Evolutionary conservation across 2,329 filamentous ascomycete species (phyloP).

Genomic region (Nannizziopsis arthrosporioides): DNA sequence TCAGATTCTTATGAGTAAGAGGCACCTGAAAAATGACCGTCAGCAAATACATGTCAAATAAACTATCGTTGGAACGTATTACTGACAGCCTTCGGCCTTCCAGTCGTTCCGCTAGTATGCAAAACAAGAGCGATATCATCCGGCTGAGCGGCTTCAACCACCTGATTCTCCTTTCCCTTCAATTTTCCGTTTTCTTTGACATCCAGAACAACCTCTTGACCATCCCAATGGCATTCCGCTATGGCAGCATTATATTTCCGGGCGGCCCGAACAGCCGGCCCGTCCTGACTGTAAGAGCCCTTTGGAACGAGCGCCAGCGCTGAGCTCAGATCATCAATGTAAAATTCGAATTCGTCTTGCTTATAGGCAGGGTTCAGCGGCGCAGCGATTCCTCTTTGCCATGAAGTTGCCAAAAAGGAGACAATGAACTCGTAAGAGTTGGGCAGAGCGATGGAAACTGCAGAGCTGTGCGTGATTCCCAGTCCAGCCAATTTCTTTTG

Average conservation of each 20-base stretch:
- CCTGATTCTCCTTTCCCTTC: conserved; percentile 37
- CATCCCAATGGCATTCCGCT: conserved; percentile 75
- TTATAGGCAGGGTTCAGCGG: conserved; percentile 84
- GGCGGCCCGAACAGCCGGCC: conserved; percentile 63
- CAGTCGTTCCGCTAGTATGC: conserved; percentile 76
- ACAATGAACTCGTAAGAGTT: conserved; percentile 86
- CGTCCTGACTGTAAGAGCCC: conserved; percentile 55
- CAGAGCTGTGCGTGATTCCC: conserved; percentile 55
- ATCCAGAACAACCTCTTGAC: conserved; percentile 58
- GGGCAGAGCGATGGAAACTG: conserved; percentile 70
- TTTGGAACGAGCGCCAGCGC: conserved; percentile 64
- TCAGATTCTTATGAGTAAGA: conserved; percentile 68
- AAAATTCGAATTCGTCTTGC: conserved; percentile 83
- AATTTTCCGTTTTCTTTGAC: conserved; percentile 66
- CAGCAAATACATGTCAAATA: background rate
- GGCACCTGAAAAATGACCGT: conserved; percentile 45
- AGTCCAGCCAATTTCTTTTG: conserved; percentile 66
- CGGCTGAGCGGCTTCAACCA: conserved; percentile 48
- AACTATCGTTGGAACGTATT: background rate
- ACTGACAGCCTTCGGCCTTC: conserved; percentile 67
- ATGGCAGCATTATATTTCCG: conserved; percentile 71
- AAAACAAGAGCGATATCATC: conserved; percentile 72
- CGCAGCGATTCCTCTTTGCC: conserved; percentile 71
- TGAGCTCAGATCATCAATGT: conserved; percentile 76
- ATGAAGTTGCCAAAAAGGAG: conserved; percentile 72